Conservation (phyloP, 1,284 basidiomycete genomes). For the Amylostereum chailletii region DNA sequence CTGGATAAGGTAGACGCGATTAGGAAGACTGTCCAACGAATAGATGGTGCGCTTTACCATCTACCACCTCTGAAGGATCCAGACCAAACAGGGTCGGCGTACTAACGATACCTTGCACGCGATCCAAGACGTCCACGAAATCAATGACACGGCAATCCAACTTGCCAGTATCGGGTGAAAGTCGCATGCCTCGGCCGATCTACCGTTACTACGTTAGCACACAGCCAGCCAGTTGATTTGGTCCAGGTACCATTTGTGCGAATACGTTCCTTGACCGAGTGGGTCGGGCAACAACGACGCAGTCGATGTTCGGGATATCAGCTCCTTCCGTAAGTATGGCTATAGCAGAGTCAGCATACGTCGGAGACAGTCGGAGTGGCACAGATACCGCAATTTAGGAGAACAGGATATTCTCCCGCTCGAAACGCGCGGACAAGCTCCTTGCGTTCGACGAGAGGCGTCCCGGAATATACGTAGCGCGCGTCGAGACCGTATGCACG, state of each 20-base stretch:
- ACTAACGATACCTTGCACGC: constrained; percentile 70
- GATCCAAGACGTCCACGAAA: constrained; percentile 74
- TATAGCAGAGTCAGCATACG: constrained; percentile 18
- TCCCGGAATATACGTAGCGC: constrained; percentile 70
- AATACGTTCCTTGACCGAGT: constrained; percentile 87
- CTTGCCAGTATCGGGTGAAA: constrained; percentile 79
- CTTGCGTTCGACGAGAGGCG: constrained; percentile 58
- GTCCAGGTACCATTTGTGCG: constrained; percentile 76
- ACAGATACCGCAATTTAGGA: constrained; percentile 79
- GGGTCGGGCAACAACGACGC: constrained; percentile 79
- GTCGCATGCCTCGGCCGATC: constrained; percentile 90
- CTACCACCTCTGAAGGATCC: constrained; percentile 61
- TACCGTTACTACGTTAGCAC: constrained; percentile 20
- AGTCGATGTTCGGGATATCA: constrained; percentile 90
- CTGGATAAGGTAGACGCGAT: constrained; percentile 22
- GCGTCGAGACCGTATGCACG: constrained; percentile 79
- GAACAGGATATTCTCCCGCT: constrained; percentile 70
- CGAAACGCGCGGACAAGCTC: constrained; percentile 65
- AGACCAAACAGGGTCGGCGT: constrained; percentile 85
- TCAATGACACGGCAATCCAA: constrained; percentile 85
- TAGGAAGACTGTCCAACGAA: background rate
- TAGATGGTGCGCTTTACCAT: constrained; percentile 33
- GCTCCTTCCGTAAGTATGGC: constrained; percentile 89
- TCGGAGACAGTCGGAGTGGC: constrained; percentile 11
- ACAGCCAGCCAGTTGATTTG: background rate